phyloP scores from a whole-genome alignment of 2,329 filamentous ascomycete species.

The Trichophaea hybrida region DNA sequence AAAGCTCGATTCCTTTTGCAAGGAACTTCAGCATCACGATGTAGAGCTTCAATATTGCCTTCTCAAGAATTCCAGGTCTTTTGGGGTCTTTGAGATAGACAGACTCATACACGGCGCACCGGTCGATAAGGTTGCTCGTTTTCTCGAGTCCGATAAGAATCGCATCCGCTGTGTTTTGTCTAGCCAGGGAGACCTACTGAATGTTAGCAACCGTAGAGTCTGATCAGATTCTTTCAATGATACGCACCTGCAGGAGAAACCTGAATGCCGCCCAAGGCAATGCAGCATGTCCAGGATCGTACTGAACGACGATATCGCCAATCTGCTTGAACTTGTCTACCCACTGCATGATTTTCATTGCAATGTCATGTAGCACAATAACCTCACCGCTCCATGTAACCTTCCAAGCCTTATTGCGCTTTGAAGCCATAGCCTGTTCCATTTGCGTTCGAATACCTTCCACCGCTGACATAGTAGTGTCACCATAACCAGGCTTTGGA shows the following conservation, averaged over 20 bases:
- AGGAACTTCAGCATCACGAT: not conserved
- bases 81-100: constrained; percentile 2
- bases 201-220: not conserved
- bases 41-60: not conserved
- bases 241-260: constrained; percentile 26
- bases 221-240: not conserved
- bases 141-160: constrained; percentile 1
- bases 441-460: not conserved
- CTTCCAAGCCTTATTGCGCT: constrained; percentile 11
- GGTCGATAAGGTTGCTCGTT: not conserved
- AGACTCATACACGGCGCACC: not conserved
- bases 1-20: not conserved
- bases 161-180: not conserved
- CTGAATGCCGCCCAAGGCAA: constrained; percentile 29
- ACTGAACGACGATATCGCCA: constrained; percentile 26
- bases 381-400: constrained; percentile 4
- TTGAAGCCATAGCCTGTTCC: too few species aligned
- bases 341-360: constrained; percentile 25
- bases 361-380: constrained; percentile 28
- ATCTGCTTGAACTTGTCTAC: constrained; percentile 27
- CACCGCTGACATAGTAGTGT: not conserved
- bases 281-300: constrained; percentile 27
- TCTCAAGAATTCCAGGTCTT: constrained; percentile 1
- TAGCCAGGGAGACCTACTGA: not conserved
- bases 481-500: not conserved